Percentiles rank a stretch among this genome's conserved stretches.
These are phyloP conservation scores for Thalia dealbata DNA, from an alignment of 176 grass and related monocot species.

Conservation along the genomic window DNA sequence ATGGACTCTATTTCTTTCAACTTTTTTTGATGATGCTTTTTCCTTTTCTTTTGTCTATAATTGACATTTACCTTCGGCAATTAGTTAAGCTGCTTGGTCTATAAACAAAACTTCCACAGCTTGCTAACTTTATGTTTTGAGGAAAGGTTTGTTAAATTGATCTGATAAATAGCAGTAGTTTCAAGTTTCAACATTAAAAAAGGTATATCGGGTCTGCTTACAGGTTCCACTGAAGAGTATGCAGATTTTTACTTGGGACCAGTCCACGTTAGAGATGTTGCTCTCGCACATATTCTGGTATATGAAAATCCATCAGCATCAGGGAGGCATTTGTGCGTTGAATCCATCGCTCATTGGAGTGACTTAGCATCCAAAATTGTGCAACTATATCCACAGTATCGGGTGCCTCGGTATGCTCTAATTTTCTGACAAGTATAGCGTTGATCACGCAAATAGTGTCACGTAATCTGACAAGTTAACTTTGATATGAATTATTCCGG, in stretches of 20 bases:
- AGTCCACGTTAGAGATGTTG: slow-evolving; percentile 80
- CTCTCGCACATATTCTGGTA: slow-evolving; percentile 51
- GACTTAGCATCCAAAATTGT: slow-evolving; percentile 56
- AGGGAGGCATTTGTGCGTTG: slow-evolving; percentile 70
- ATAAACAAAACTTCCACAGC: neutral
- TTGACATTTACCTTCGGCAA: neutral
- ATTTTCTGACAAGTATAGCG: neutral
- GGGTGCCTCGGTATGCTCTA: slow-evolving; percentile 42
- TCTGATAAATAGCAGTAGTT: neutral
- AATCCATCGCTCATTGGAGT: slow-evolving; percentile 61
- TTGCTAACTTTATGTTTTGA: neutral
- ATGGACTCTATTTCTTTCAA: neutral
- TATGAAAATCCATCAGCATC: slow-evolving; percentile 61
- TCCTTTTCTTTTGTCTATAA: neutral
- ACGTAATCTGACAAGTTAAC: no score
- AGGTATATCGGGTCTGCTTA: neutral
- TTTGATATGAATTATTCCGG: neutral
- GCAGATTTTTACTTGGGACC: slow-evolving; percentile 48
- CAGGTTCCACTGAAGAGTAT: slow-evolving; percentile 66
- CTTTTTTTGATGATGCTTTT: neutral
- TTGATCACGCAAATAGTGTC: neutral
- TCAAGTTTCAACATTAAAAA: neutral
- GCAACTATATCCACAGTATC: slow-evolving; percentile 55
- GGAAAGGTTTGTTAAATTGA: neutral
- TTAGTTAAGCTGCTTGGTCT: neutral